Evolutionary conservation across 345 rosid genomes (phyloP).

Genomic region (Lumnitzera littorea): DNA sequence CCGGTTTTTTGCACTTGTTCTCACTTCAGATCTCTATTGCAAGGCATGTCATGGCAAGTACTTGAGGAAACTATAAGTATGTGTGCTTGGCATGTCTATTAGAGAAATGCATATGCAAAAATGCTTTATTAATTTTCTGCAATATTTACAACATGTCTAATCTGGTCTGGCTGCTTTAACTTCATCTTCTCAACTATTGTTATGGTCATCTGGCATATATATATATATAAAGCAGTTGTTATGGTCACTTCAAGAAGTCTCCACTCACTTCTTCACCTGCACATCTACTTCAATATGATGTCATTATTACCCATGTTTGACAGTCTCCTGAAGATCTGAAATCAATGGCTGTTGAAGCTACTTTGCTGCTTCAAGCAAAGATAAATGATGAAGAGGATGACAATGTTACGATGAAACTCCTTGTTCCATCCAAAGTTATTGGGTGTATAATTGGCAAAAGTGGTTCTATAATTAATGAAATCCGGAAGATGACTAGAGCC

Average conservation of each 20-base stretch:
- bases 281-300: too few relatives aligned
- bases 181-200: background rate
- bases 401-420: conserved; percentile 52
- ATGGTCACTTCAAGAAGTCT: background rate
- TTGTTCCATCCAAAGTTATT: conserved; percentile 81
- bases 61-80: too few relatives aligned
- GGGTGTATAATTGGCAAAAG: conserved; percentile 93
- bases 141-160: too few relatives aligned
- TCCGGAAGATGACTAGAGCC: conserved; percentile 75
- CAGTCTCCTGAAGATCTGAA: conserved; percentile 87
- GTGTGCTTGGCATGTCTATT: too few relatives aligned
- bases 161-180: background rate
- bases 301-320: conserved; percentile 1
- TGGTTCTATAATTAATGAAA: conserved; percentile 88
- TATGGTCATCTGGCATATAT: background rate
- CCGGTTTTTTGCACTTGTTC: background rate
- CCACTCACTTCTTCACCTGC: background rate
- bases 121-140: too few relatives aligned
- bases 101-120: too few relatives aligned
- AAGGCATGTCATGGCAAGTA: background rate
- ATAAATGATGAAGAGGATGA: conserved; percentile 76
- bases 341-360: conserved; percentile 95
- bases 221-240: background rate
- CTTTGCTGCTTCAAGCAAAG: conserved; percentile 76
- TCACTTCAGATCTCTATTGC: background rate